Conservation (phyloP, 2,329 filamentous ascomycete genomes). For the Cercospora sesami region DNA sequence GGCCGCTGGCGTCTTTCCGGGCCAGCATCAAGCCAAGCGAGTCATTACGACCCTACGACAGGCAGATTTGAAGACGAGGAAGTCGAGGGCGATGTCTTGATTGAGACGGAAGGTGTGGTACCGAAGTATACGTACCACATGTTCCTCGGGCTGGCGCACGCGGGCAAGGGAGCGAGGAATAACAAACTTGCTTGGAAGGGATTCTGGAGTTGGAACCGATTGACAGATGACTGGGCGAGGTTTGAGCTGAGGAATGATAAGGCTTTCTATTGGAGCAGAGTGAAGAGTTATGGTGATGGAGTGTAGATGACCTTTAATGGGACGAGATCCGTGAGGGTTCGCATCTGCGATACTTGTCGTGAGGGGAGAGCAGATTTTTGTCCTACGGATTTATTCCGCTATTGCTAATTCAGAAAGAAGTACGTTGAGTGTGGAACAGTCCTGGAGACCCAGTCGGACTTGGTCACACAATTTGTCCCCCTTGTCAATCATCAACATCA, state of each 20-base stretch:
- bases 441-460: background rate
- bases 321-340: background rate
- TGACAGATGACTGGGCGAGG: slow-evolving; percentile 88
- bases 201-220: slow-evolving; percentile 85
- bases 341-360: background rate
- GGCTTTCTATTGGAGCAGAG: slow-evolving; percentile 62
- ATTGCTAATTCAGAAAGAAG: background rate
- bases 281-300: slow-evolving; percentile 53
- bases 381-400: background rate
- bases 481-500: background rate
- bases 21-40: slow-evolving; percentile 37
- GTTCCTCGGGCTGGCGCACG: slow-evolving; percentile 69
- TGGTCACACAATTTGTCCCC: background rate
- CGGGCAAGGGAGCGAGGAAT: slow-evolving; percentile 64
- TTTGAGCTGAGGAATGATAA: slow-evolving; percentile 67
- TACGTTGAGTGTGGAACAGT: too few relatives aligned
- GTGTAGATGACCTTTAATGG: background rate
- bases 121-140: slow-evolving; percentile 82
- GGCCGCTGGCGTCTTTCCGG: slow-evolving; percentile 68
- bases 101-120: slow-evolving; percentile 83
- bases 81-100: slow-evolving; percentile 66
- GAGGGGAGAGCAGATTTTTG: background rate
- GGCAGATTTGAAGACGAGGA: slow-evolving; percentile 44
- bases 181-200: slow-evolving; percentile 87
- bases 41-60: slow-evolving; percentile 22